Base-by-base conservation (phyloP, 1,284 basidiomycete species). In the Puccinia polysora region DNA sequence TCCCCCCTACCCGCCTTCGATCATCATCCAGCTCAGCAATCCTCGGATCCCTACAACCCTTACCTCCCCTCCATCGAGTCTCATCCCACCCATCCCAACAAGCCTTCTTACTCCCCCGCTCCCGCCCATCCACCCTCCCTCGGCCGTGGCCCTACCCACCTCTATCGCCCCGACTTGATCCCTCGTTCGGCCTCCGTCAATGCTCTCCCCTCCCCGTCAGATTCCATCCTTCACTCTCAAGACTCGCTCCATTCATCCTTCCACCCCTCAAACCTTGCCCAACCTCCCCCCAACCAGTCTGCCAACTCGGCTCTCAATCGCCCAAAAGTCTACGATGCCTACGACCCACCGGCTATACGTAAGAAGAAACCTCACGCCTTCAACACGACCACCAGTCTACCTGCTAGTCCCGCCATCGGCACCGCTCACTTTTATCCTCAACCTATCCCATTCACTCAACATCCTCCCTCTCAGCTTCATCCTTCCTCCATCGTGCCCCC, bases 281-380 rank as follows among this genome's bases (percentile, higher is more conserved):
- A 45, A 47, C 58, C 52, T 5, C 28, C 10, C 4, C 15, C 40
- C n/a, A 56, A 52, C 25, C 40, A 56, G 23, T 20, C 40, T 18
- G 12, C 43, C 52, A 58, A 28, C 30, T 58, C 55, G 20, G 40
- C 43, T 47, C 40, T 72, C 3, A 64, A 60, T 53, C 70, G 60
- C n/a, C 70, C 70, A 4, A 64, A 72, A 65, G 50, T 49, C 8
- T 71, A 60, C 20, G 67, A 69, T 63, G 68, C 58, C 32, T 71
- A 72, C 30, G 70, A 72, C 30, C 70, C 70, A 18, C 70, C 70
- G 23, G 49, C 59, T 14, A 63, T 72, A 52, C 49, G 70, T 7
- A 72, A 72, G 56, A 72, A 72, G 53, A 64, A 63, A 45, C 60
- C 49, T 20, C 50, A 62, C 28, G 30, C 50, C 40, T 43, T 60